A percentile compares a stretch with the other conserved stretches of the same genome.
phyloP scores from a whole-genome alignment of 305 asterid genomes.

The Caryopteris hybrid region DNA sequence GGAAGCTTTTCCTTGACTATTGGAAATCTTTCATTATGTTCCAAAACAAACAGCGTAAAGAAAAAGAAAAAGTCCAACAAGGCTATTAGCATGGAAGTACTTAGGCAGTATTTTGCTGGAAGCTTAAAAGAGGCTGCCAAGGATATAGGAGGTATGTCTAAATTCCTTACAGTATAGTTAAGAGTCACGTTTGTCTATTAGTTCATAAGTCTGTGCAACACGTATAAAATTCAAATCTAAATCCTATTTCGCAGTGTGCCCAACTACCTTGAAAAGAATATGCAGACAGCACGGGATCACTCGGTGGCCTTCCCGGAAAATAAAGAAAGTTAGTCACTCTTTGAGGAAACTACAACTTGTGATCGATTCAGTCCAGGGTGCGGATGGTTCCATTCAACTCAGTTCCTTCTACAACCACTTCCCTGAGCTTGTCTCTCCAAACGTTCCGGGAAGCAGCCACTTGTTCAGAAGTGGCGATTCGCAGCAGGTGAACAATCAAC shows the following conservation, averaged over 20 bases:
- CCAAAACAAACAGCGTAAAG: conserved; percentile 40
- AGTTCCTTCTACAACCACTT: conserved; percentile 52
- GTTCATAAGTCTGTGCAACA: too few species aligned
- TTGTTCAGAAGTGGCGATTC: conserved; percentile 11
- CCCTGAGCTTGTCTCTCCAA: conserved; percentile 45
- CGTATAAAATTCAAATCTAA: neutral
- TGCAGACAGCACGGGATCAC: conserved; percentile 60
- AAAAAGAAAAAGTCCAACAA: conserved; percentile 60
- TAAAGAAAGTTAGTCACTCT: conserved; percentile 42
- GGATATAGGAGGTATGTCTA: conserved; percentile 66
- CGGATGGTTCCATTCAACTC: conserved; percentile 49
- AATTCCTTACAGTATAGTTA: conserved; percentile 26
- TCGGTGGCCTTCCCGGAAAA: conserved; percentile 61
- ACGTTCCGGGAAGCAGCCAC: conserved; percentile 27
- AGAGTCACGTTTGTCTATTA: too few species aligned
- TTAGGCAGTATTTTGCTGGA: conserved; percentile 71
- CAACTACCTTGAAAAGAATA: conserved; percentile 61
- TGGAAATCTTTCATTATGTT: conserved; percentile 26
- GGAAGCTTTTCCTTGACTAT: conserved; percentile 34
- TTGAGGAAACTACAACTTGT: conserved; percentile 57
- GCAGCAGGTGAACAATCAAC: conserved; percentile 24
- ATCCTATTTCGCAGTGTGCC: conserved; percentile 38
- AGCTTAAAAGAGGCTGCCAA: conserved; percentile 86
- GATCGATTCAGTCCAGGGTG: conserved; percentile 57
- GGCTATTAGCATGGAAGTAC: conserved; percentile 64